Evolutionary conservation across 495 filamentous ascomycete species (phyloP), one percentile per base, ranked within the genome.

Genomic region (Tuber calosporum): DNA sequence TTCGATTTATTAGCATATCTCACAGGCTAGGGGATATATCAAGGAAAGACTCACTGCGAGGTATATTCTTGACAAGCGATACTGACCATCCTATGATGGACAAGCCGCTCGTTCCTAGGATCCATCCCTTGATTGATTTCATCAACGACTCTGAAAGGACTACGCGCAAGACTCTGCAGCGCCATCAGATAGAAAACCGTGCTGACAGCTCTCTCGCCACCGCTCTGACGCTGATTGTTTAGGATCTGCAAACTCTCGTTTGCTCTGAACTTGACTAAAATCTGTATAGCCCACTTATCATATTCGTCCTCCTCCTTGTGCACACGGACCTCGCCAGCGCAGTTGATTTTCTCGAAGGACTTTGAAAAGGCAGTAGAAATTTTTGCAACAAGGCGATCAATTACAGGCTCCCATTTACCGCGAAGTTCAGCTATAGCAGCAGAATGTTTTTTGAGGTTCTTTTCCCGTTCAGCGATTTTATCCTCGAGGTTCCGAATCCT

Each of bases 71-170:
- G 85, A 77, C 94, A 97, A 66, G 94, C 94, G 81, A 96, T 95
- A 80, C 94, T 92, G 2, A 97, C 93, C 90, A 99, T 92, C 70
- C 96, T 90, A 79, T 93, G 92, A 83, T 99, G 95, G 19, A 98
- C 96, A 87, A 97, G 93, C 66, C 95, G 89, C 84, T 99, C 95
- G 83, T 99, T 99, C 66, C 96, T 89, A 36, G 96, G 94, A 83
- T 99, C 95, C 95, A 99, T 99, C 74, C 95, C 95, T 84, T 99
- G 95, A 79, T 99, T 99, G 84, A 99, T 99, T 83, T 99, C 95
- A 84, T 99, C 95, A 71, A 99, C 95, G 58, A 98, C 95, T 71
- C 95, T 93, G 89, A 99, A 99, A n/a, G 95, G 95, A 2, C 93
- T 91, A 76, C 92, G 92, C 4, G 95, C 94, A 77, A 98, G 89